phyloP scores from a whole-genome alignment of 2,329 filamentous ascomycete species.

The Penicillium sp. region DNA sequence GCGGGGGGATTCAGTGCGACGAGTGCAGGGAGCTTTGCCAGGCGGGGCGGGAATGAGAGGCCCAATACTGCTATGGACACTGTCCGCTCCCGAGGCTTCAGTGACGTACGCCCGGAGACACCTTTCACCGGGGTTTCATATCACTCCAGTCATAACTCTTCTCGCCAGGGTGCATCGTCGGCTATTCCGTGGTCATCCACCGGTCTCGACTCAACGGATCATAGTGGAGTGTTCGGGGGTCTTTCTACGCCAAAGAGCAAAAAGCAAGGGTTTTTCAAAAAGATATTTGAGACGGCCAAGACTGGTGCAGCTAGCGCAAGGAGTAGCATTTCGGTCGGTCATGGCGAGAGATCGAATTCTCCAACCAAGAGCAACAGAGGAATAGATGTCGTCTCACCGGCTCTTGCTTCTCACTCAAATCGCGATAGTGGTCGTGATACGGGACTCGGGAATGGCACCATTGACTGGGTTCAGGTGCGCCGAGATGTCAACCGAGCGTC shows the following conservation, averaged over 20 bases:
- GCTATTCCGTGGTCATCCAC: constrained; percentile 51
- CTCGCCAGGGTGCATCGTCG: constrained; percentile 52
- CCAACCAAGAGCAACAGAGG: constrained; percentile 43
- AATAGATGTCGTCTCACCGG: constrained; percentile 40
- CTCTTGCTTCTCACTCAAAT: constrained; percentile 25
- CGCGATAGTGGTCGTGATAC: constrained; percentile 58
- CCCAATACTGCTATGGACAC: constrained; percentile 40
- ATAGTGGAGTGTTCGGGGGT: constrained; percentile 64
- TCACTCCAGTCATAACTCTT: constrained; percentile 71
- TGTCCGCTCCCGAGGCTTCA: constrained; percentile 33
- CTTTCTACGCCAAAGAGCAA: constrained; percentile 65
- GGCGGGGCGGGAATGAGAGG: constrained; percentile 46
- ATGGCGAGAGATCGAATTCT: constrained; percentile 37
- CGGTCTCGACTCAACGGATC: constrained; percentile 49
- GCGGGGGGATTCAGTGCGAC: constrained; percentile 87
- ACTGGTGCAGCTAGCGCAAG: constrained; percentile 83
- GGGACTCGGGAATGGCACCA: constrained; percentile 49
- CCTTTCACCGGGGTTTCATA: constrained; percentile 72
- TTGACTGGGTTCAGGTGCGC: constrained; percentile 96
- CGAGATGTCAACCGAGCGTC: constrained; percentile 93
- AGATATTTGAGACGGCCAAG: constrained; percentile 87
- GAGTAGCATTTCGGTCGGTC: constrained; percentile 64
- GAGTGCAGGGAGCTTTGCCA: constrained; percentile 84
- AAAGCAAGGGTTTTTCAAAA: constrained; percentile 87
- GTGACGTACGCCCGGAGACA: constrained; percentile 42